A percentile compares a stretch with the other conserved stretches of the same genome.
Conservation (phyloP, 1,139 yeast species). For the Hemisphaericaspora subhashii region DNA sequence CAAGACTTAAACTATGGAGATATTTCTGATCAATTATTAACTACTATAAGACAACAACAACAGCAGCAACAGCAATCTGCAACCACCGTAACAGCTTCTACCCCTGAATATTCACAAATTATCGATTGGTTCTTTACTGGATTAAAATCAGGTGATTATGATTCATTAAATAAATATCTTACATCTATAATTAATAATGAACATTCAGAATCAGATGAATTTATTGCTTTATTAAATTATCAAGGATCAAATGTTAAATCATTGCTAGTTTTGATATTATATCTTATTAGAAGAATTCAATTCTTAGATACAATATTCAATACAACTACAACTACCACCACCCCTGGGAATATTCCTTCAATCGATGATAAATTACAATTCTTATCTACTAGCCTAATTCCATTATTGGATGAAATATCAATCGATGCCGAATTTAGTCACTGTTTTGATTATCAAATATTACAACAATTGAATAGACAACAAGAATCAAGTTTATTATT, state of each 20-base stretch:
- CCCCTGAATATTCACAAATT: conserved; percentile 5
- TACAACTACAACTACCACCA: conserved; percentile 1
- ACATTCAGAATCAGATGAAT: conserved; percentile 5
- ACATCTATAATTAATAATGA: conserved; percentile 5
- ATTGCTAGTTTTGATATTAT: conserved; percentile 21
- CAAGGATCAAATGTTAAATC: conserved; percentile 9
- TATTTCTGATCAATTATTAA: conserved; percentile 13
- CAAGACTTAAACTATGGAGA: conserved; percentile 29
- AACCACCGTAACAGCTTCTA: conserved; percentile 1
- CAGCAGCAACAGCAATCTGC: conserved; percentile 5
- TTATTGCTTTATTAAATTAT: conserved; percentile 10
- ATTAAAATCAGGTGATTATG: conserved; percentile 26
- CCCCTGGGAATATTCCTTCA: conserved; percentile 7
- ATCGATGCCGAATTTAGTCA: conserved; percentile 6
- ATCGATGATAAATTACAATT: conserved; percentile 18
- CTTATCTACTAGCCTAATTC: conserved; percentile 29
- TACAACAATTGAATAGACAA: conserved; percentile 23
- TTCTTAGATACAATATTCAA: conserved; percentile 12
- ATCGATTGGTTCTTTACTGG: conserved; percentile 26
- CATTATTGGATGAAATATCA: conserved; percentile 28
- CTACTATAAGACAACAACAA: conserved; percentile 6
- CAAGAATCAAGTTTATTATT: conserved; percentile 29
- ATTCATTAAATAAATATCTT: conserved; percentile 17
- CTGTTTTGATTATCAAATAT: conserved; percentile 9
- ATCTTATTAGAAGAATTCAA: conserved; percentile 27